Evolutionary conservation across 2,329 filamentous ascomycete genomes (phyloP), one percentile per base, ranked within the genome.

Genomic region (Claviceps cyperi): DNA sequence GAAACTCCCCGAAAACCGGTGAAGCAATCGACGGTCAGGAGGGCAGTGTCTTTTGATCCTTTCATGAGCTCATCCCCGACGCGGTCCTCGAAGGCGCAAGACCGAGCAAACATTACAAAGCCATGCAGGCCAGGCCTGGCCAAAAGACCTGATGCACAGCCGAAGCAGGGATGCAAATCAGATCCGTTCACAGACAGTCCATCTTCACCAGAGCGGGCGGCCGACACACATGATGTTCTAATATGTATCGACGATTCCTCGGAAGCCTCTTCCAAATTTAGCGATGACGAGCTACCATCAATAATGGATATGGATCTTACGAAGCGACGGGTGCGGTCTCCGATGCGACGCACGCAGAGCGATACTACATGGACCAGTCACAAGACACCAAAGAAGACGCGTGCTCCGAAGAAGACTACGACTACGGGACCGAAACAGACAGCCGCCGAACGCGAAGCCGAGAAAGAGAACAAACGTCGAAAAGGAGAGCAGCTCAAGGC

Each of bases 401-500:
- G n/a, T 22, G 46, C 17, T 38, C 62, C 66, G 13, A 81, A 72
- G 9, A 32, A 32, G 28, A 11, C 28, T 32, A 32, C 28, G 9
- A 57, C 66, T 68, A 71, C 70, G 2, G 74, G 69, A 53, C 76
- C 77, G 21, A 43, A 17, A 15, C 50, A 52, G 51, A 48, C 49
- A 2, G 46, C 40, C 5, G 44, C 39, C 2, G 51, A 50, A 37
- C 51, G 51, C 17, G 48, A 50, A 24, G 68, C 66, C 0, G 78
- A 80, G 45, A 78, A 73, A 52, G 75, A 76, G 52, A 68, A 67
- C 21, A 77, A 78, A 55, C 73, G 76, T 38, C 63, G 68, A 3
- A 77, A 82, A 51, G 80, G 74, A 46, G 73, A 81, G 50, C 65
- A 70, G 0, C 74, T 75, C 46, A 85, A 78, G 58, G 78, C 81